These are phyloP conservation scores for Hanseniaspora jakobsenii DNA, from an alignment of 805 yeast species.

Conservation along the genomic window DNA sequence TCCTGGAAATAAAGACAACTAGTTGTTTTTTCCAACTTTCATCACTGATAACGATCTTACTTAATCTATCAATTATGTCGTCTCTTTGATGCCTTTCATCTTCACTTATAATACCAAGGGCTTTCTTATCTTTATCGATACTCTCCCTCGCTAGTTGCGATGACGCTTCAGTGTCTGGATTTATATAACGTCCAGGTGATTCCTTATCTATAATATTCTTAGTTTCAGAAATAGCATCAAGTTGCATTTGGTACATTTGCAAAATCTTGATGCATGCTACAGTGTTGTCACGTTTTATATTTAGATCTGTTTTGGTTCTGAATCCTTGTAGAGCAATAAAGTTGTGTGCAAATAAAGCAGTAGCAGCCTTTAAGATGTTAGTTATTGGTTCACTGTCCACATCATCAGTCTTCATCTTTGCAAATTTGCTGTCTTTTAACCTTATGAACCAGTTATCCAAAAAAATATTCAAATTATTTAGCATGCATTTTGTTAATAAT, in stretches of 20 bases:
- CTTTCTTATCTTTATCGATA: not conserved
- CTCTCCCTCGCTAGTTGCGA: too few relatives aligned
- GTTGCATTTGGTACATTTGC: slow-evolving; percentile 2
- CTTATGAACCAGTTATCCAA: slow-evolving; percentile 5
- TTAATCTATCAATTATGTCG: not conserved
- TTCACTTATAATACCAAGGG: not conserved
- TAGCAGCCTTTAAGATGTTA: not conserved
- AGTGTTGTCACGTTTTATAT: slow-evolving; percentile 5
- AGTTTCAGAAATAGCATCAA: not conserved
- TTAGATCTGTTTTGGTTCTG: slow-evolving; percentile 1
- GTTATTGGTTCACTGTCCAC: slow-evolving; percentile 1
- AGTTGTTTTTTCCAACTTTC: slow-evolving; percentile 15
- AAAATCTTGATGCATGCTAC: slow-evolving; percentile 5
- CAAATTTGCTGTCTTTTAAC: not conserved
- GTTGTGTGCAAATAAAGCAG: slow-evolving; percentile 4
- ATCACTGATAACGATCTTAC: slow-evolving; percentile 4
- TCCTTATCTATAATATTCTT: not conserved
- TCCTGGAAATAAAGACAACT: slow-evolving; percentile 10
- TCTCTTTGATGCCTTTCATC: not conserved
- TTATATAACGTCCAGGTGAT: too few relatives aligned
- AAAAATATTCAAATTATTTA: slow-evolving; percentile 4
- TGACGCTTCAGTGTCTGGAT: too few relatives aligned
- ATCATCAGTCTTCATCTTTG: not conserved
- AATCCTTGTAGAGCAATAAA: slow-evolving; percentile 10
- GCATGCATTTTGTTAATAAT: not conserved